Conservation (phyloP, 768 basidiomycete species). For the Kwoniella heveanensis region DNA sequence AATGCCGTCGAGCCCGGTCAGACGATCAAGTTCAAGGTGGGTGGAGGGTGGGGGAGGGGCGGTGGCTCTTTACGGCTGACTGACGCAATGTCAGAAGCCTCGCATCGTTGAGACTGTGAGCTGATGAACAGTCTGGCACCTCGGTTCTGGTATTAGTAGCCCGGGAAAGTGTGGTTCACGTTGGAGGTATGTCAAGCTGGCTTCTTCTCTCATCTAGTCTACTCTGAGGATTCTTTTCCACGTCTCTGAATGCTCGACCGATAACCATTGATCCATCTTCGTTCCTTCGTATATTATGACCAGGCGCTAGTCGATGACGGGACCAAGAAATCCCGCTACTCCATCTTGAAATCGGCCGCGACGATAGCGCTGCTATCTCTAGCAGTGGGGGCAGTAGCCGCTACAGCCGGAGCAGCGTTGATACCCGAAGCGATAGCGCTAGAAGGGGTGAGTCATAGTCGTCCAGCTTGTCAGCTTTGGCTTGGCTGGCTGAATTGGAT, state of each 20-base stretch:
- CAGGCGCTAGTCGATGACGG: constrained; percentile 50
- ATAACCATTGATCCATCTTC: too few relatives aligned
- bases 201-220: too few relatives aligned
- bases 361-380: constrained; percentile 50
- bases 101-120: neutral
- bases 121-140: too few relatives aligned
- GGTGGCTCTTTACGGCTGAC: too few relatives aligned
- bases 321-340: constrained; percentile 44
- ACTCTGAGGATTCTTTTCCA: too few relatives aligned
- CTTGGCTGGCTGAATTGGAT: neutral
- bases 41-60: too few relatives aligned
- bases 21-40: constrained; percentile 48
- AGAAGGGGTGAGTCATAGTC: constrained; percentile 33
- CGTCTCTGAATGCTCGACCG: too few relatives aligned
- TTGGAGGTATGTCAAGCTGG: too few relatives aligned
- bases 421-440: constrained; percentile 42
- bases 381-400: constrained; percentile 48
- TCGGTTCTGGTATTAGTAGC: constrained; percentile 20
- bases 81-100: too few relatives aligned
- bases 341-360: constrained; percentile 50
- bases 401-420: constrained; percentile 50
- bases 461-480: neutral
- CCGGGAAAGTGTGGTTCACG: constrained; percentile 53
- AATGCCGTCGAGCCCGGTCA: constrained; percentile 48
- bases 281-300: neutral